Conservation (phyloP, 768 basidiomycete species). For the Lactarius hatsudake region DNA sequence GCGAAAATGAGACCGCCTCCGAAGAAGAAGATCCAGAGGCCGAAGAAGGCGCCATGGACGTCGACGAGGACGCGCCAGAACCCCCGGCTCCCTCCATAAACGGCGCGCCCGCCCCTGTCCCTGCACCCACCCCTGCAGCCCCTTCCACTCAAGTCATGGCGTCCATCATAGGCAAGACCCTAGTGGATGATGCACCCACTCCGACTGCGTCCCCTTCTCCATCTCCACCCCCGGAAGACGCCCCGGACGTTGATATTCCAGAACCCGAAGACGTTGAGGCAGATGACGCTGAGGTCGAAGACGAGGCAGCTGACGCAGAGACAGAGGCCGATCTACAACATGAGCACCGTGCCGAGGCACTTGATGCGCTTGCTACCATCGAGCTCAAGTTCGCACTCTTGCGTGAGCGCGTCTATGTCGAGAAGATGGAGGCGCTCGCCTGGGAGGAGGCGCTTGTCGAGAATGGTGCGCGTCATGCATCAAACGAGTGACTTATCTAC, state of each 20-base stretch:
- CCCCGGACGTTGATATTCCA: slow-evolving; percentile 26
- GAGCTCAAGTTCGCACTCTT: slow-evolving; percentile 91
- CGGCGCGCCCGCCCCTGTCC: slow-evolving; percentile 20
- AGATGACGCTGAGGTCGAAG: slow-evolving; percentile 32
- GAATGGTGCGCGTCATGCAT: slow-evolving; percentile 52
- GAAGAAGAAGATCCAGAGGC: slow-evolving; percentile 31
- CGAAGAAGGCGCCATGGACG: slow-evolving; percentile 32
- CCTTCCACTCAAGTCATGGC: slow-evolving; percentile 13
- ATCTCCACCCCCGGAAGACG: slow-evolving; percentile 24
- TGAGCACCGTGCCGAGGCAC: slow-evolving; percentile 80
- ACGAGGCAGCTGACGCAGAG: slow-evolving; percentile 36
- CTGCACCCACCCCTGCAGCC: slow-evolving; percentile 28
- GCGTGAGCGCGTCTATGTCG: slow-evolving; percentile 84
- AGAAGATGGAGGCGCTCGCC: slow-evolving; percentile 88
- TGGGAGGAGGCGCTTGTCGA: slow-evolving; percentile 83
- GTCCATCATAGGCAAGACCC: slow-evolving; percentile 15
- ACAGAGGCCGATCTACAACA: slow-evolving; percentile 71
- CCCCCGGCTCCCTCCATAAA: slow-evolving; percentile 17
- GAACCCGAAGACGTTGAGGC: slow-evolving; percentile 31
- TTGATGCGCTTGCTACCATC: slow-evolving; percentile 84
- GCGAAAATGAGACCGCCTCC: slow-evolving; percentile 28
- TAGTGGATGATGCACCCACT: slow-evolving; percentile 15
- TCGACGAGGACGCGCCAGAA: slow-evolving; percentile 34
- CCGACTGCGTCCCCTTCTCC: slow-evolving; percentile 22
- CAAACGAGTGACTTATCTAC: slow-evolving; percentile 6